Evolutionary conservation across 345 rosid species (phyloP).

Genomic region (Cardiospermum halicacabum): DNA sequence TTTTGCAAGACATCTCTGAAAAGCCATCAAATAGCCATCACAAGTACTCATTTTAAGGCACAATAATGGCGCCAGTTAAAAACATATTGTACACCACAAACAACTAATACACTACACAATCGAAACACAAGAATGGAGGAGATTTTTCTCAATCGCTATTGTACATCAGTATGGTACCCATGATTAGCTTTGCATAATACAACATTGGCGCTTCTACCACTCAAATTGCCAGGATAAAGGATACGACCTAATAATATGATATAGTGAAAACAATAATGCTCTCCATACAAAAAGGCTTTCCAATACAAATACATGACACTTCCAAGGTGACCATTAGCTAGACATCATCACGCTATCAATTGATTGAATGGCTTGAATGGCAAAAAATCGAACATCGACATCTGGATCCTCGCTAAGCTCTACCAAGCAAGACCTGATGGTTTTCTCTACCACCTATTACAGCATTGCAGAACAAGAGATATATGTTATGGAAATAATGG

Average conservation of each 20-base stretch:
- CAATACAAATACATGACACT: not conserved
- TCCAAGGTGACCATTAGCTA: conserved; percentile 24
- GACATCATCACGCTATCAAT: conserved; percentile 79
- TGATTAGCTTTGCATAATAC: conserved; percentile 1
- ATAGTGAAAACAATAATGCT: not conserved
- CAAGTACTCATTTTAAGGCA: too few species aligned
- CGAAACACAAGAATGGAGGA: not conserved
- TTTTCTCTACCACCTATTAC: conserved; percentile 68
- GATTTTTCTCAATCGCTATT: not conserved
- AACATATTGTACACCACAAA: not conserved
- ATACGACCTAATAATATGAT: not conserved
- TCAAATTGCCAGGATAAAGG: not conserved
- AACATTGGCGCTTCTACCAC: conserved; percentile 6
- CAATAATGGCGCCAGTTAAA: not conserved
- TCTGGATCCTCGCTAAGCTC: conserved; percentile 92
- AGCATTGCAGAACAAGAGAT: not conserved
- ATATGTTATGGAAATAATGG: not conserved
- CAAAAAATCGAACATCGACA: conserved; percentile 83
- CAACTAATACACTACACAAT: not conserved
- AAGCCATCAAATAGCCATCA: too few species aligned
- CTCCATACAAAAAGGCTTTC: not conserved
- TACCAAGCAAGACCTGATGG: conserved; percentile 69
- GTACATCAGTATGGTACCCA: conserved; percentile 1
- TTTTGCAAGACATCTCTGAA: too few species aligned
- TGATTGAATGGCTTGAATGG: conserved; percentile 76